A percentile compares a stretch with the other conserved stretches of the same genome.
Conservation (phyloP, 768 basidiomycete species). For the Russula sp. region DNA sequence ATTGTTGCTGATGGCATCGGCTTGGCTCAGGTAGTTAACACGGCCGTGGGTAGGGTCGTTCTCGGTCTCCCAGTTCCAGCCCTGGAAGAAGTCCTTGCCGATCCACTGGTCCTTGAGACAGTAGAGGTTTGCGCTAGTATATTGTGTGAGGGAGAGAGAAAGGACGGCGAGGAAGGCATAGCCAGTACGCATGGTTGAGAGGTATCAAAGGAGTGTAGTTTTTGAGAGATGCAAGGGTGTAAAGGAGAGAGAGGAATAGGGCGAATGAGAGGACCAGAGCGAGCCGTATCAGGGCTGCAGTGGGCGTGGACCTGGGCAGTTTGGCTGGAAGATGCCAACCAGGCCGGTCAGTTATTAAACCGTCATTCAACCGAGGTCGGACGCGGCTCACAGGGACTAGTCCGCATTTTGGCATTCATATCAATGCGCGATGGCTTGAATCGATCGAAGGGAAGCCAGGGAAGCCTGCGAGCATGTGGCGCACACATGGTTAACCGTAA, state of each 20-base stretch:
- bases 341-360: neutral
- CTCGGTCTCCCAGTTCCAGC: slow-evolving; percentile 43
- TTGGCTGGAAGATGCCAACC: neutral
- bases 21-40: slow-evolving; percentile 47
- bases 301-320: neutral
- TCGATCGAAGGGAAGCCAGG: too few relatives aligned
- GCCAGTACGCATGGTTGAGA: slow-evolving; percentile 30
- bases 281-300: slow-evolving; percentile 5
- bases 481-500: too few relatives aligned
- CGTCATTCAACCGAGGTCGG: neutral
- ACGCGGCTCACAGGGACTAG: neutral
- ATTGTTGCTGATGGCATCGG: slow-evolving; percentile 35
- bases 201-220: slow-evolving; percentile 19
- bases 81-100: slow-evolving; percentile 38
- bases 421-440: neutral
- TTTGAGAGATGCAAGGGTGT: slow-evolving; percentile 22
- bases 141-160: neutral
- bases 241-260: slow-evolving; percentile 25
- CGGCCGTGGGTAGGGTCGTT: slow-evolving; percentile 62
- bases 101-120: slow-evolving; percentile 21
- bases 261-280: slow-evolving; percentile 13
- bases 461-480: too few relatives aligned
- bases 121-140: slow-evolving; percentile 7
- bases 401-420: neutral
- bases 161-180: slow-evolving; percentile 22